phyloP scores from a whole-genome alignment of 306 rosid species.

The Nissolia schottii region DNA sequence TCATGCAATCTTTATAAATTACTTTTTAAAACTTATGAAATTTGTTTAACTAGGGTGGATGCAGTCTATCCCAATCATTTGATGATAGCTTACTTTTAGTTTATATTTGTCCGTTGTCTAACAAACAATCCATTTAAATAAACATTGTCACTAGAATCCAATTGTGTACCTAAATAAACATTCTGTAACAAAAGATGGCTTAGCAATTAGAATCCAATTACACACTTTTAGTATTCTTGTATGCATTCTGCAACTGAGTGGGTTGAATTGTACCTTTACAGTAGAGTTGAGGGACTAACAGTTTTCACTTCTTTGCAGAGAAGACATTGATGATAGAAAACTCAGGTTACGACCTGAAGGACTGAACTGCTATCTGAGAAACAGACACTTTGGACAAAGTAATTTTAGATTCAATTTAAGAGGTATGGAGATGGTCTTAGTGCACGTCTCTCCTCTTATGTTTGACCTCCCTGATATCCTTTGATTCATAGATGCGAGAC shows the following conservation, averaged over 20 bases:
- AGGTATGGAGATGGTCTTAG: not conserved
- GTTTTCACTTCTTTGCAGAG: slow-evolving; percentile 45
- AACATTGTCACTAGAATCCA: no score
- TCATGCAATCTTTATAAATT: not conserved
- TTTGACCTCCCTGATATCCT: not conserved
- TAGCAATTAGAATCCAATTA: no score
- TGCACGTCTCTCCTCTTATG: not conserved
- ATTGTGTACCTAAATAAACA: no score
- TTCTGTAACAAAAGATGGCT: no score
- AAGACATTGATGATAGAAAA: slow-evolving; percentile 35
- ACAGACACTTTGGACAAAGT: not conserved
- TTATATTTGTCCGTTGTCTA: not conserved
- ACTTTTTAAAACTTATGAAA: not conserved
- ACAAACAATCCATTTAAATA: not conserved
- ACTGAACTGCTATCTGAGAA: not conserved
- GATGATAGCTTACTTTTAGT: not conserved
- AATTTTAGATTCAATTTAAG: not conserved
- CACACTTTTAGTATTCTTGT: not conserved
- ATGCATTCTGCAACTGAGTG: not conserved
- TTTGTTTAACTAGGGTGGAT: not conserved
- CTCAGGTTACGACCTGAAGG: not conserved
- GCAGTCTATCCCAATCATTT: not conserved
- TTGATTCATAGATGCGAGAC: not conserved
- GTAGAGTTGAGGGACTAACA: not conserved
- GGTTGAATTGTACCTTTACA: not conserved